Base-by-base conservation (phyloP, 768 basidiomycete genomes). In the Thelephora aurantiotincta region DNA sequence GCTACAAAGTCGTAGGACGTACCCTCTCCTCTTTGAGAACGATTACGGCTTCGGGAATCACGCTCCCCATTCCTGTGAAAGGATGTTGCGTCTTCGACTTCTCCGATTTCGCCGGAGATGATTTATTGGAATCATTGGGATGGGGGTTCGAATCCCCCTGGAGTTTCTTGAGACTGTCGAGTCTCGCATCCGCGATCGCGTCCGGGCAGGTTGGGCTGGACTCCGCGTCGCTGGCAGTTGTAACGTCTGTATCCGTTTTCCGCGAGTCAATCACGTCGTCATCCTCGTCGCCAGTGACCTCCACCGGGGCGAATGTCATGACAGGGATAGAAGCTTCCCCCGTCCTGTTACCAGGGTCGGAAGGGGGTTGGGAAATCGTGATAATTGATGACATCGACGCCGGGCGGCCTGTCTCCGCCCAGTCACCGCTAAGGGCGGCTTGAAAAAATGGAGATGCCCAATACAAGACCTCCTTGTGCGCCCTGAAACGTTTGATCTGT, bases 401-500 rank as follows among this genome's bases (percentile, higher is more conserved):
- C 16, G 82, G 84, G 35, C 84, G 73, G 33, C 80, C 83, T 3
- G 68, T 92, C 65, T 94, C 91, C 11, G 85, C 84, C 91, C 91
- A 94, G 57, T 86, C 77, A 6, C 91, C 91, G 55, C 87, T 87
- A 43, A 94, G 68, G 7, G 89, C 82, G 14, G 87, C 88, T 63
- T 92, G 82, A 61, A 94, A 94, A 70, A 94, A 94, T 0, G 91
- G 88, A n/a, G 89, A 92, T 3, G 90, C 84, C 59, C 91, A 94
- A 64, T 81, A 84, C 5, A 94, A 67, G 23, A 94, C 77, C 59
- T 93, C 90, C 61, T 88, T 91, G 65, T 94, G 91, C 0, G 84
- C 82, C 87, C 87, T 90, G 58, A 41, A 44, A 19, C 33, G 45
- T 41, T 52, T 34, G 54, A 37, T 22, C 42, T 46, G 2, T 35